A percentile compares a stretch with the other conserved stretches of the same genome.
Evolutionary conservation across 345 rosid species (phyloP).

Genomic region (Kandelia obovata): DNA sequence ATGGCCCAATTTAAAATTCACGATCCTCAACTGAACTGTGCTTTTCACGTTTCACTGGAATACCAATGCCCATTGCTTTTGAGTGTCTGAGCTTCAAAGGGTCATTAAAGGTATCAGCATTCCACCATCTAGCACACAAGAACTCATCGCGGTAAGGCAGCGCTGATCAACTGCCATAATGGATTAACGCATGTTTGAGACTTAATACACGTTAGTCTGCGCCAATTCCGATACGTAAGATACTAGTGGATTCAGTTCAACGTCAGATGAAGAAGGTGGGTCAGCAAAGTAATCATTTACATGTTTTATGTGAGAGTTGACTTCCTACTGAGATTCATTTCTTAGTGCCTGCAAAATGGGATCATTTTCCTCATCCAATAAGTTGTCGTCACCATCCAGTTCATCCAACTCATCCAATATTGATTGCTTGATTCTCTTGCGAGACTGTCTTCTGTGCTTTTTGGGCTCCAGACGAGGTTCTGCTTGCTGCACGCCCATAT

Average conservation of each 20-base stretch:
- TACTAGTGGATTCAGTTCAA: neutral
- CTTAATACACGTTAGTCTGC: too few species aligned
- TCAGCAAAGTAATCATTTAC: neutral
- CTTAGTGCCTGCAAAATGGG: conserved; percentile 49
- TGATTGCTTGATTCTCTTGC: conserved; percentile 72
- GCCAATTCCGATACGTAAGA: neutral
- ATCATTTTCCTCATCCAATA: conserved; percentile 48
- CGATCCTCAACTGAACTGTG: too few species aligned
- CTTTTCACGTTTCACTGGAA: too few species aligned
- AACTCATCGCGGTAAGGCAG: too few species aligned
- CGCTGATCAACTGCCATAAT: too few species aligned
- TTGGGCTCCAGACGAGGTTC: conserved; percentile 78
- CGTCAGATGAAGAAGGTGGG: neutral
- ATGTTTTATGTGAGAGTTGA: neutral
- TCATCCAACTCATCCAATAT: conserved; percentile 52
- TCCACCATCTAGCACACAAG: too few species aligned
- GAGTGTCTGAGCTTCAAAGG: too few species aligned
- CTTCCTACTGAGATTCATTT: conserved; percentile 37
- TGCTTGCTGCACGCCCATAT: conserved; percentile 73
- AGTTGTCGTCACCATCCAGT: conserved; percentile 47
- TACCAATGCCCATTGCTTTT: too few species aligned
- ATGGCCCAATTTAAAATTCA: too few species aligned
- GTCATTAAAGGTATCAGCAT: too few species aligned
- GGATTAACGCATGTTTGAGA: too few species aligned
- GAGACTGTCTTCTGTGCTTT: conserved; percentile 79